Conservation (phyloP, 257 asterid species). For the Striga asiatica region DNA sequence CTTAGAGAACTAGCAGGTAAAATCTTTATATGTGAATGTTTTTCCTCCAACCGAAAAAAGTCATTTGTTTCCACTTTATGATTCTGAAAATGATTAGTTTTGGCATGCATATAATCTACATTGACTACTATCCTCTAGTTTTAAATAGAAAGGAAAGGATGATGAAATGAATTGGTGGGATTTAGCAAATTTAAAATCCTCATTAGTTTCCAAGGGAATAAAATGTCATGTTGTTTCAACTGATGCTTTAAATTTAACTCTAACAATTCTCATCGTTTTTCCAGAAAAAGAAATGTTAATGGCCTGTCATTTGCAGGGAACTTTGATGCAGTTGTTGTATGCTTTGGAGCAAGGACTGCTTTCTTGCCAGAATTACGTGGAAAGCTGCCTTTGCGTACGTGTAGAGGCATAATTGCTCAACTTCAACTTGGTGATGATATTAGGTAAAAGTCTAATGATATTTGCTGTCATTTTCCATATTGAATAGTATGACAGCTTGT, state of each 20-base stretch:
- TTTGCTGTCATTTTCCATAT: too few species aligned
- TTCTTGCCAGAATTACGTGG: constrained; percentile 65
- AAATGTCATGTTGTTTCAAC: too few species aligned
- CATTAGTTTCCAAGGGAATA: not conserved
- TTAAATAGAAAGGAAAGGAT: not conserved
- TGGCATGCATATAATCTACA: not conserved
- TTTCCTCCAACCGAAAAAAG: too few species aligned
- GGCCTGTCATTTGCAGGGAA: constrained; percentile 43
- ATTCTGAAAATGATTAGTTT: not conserved
- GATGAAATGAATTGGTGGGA: not conserved
- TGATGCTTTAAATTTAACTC: not conserved
- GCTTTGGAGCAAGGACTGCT: constrained; percentile 77
- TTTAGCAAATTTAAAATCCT: not conserved
- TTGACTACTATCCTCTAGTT: not conserved
- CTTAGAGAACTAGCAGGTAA: constrained; percentile 56
- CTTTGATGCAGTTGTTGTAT: constrained; percentile 66
- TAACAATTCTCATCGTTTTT: not conserved
- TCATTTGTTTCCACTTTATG: not conserved
- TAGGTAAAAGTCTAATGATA: constrained; percentile 35
- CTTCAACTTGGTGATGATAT: constrained; percentile 50
- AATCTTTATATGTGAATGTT: too few species aligned
- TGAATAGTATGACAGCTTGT: too few species aligned
- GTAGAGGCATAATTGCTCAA: constrained; percentile 74
- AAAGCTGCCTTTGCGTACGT: constrained; percentile 73
- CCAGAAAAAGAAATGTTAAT: not conserved